Percentiles rank a stretch among this genome's conserved stretches.
These are phyloP conservation scores for Fusarium haematococcum DNA, from an alignment of 2,329 filamentous ascomycete species.

Conservation along the genomic window DNA sequence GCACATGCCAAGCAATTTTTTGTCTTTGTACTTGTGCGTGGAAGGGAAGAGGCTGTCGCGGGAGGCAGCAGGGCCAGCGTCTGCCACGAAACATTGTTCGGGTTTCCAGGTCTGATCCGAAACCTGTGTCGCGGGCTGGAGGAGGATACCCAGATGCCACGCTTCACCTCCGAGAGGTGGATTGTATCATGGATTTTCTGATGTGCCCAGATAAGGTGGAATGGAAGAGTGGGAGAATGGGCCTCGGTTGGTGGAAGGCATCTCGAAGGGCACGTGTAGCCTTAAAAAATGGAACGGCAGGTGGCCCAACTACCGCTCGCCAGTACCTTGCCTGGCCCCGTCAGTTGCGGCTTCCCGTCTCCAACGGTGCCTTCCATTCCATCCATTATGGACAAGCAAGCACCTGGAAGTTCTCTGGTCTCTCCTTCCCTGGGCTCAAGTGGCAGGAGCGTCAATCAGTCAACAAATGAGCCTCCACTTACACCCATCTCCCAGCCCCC, in stretches of 20 bases:
- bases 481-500: not conserved
- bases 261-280: not conserved
- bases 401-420: not conserved
- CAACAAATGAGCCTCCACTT: not conserved
- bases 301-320: slow-evolving; percentile 1
- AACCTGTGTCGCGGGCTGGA: not conserved
- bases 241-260: not conserved
- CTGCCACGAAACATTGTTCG: slow-evolving; percentile 11
- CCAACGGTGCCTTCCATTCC: not conserved
- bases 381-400: not conserved
- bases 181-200: not conserved
- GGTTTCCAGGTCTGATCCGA: not conserved
- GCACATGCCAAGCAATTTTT: slow-evolving; percentile 30
- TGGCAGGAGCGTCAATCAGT: not conserved
- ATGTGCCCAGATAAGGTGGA: not conserved
- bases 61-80: slow-evolving; percentile 6
- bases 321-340: slow-evolving; percentile 3
- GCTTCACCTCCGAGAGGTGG: not conserved
- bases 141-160: not conserved
- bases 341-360: slow-evolving; percentile 16
- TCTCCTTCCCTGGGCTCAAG: not conserved
- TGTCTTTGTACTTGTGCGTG: slow-evolving; percentile 16
- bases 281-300: not conserved
- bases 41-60: slow-evolving; percentile 7
- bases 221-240: not conserved